Base-by-base conservation (phyloP, 805 yeast genomes). In the Alloascoidea africana region DNA sequence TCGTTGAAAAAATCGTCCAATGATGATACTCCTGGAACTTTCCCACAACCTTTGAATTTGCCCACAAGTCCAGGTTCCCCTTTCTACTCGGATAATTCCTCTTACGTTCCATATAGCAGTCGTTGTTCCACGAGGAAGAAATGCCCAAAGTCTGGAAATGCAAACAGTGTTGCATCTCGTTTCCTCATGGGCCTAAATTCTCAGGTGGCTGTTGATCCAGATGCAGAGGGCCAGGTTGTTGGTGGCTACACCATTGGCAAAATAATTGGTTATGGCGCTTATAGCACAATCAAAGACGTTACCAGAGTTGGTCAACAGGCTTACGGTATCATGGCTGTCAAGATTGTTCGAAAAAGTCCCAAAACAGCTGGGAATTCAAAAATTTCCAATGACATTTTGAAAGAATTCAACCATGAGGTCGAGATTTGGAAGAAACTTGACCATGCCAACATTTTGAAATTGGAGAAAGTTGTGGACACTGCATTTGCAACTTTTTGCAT, bases 221-320 rank as follows among this genome's bases (percentile, higher is more conserved):
- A 76, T 46, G 84, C 78, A 40, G 72, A 68, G 42, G 94, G 93
- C 1, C 76, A 81, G 11, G 53, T 66, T 16, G 71, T 85, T 1
- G 75, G 71, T 13, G 73, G 73, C 45, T 63, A 67, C 59, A 53
- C 51, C 18, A 52, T 86, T 18, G 94, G 93, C 1, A 74, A 73
- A 46, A 68, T 78, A 6, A 76, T 85, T 43, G 95, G 95, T 1
- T 73, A 71, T 51, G 96, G 96, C 11, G 93, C 94, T 0, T 87
- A 91, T 80, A 94, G 95, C 6, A 68, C 77, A 18, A 78, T 86
- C 6, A 61, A 94, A 41, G 89, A 81, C 51, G 81, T 89, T 44
- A 54, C 50, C 5, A 43, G 55, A 13, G 41, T 46, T 11, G 51
- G 50, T 16, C n/a, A 8, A 8, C 30, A 23, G n/a, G n/a, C 30